Evolutionary conservation across 768 basidiomycete species (phyloP).

Genomic region (Crucibulum laeve): DNA sequence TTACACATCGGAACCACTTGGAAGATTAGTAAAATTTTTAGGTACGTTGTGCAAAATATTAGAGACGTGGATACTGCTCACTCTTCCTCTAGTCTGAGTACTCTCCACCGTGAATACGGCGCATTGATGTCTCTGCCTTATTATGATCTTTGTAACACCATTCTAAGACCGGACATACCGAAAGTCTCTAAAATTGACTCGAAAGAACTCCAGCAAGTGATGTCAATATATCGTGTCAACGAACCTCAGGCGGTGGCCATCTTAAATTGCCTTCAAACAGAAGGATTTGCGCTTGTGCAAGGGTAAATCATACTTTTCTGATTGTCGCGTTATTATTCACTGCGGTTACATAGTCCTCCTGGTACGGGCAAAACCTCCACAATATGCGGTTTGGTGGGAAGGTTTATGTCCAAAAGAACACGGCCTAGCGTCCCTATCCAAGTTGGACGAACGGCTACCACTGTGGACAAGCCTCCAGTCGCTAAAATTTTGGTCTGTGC

Average conservation of each 20-base stretch:
- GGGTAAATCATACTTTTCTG: conserved; percentile 50
- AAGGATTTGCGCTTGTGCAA: conserved; percentile 91
- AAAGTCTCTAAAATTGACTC: conserved; percentile 36
- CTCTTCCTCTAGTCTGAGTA: conserved; percentile 65
- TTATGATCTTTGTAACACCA: conserved; percentile 70
- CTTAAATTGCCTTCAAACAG: conserved; percentile 58
- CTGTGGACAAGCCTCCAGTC: conserved; percentile 38
- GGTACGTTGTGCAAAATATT: conserved; percentile 40
- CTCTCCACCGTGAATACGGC: conserved; percentile 87
- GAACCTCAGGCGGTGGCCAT: conserved; percentile 94
- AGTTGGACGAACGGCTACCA: conserved; percentile 34
- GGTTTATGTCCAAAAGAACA: conserved; percentile 65
- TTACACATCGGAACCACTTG: conserved; percentile 65
- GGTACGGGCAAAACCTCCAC: conserved; percentile 99
- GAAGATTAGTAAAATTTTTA: conserved; percentile 75
- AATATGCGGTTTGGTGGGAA: conserved; percentile 89
- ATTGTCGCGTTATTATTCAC: not conserved
- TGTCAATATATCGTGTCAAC: conserved; percentile 74
- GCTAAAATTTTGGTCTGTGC: conserved; percentile 86
- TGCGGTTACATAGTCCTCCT: conserved; percentile 56
- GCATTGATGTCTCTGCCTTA: conserved; percentile 80
- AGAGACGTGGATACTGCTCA: not conserved
- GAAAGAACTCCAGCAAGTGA: conserved; percentile 56
- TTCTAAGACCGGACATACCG: conserved; percentile 66
- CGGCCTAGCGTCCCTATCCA: conserved; percentile 50